Percentiles rank a stretch among this genome's conserved stretches.
These are phyloP conservation scores for Bolboschoenus planiculmis DNA, from an alignment of 176 grass and related monocot species.

Conservation along the genomic window DNA sequence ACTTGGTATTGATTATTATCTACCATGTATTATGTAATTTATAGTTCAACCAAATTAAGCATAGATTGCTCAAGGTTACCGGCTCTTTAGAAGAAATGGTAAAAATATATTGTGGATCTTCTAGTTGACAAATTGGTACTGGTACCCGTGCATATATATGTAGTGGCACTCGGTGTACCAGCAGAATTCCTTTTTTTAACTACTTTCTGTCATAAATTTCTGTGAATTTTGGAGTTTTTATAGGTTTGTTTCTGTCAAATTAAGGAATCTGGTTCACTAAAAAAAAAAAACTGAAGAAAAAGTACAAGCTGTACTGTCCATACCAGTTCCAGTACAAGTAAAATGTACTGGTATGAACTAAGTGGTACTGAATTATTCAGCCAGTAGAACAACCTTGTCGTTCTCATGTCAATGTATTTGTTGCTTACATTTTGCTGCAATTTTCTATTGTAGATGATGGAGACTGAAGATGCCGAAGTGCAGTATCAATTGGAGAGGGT, in stretches of 20 bases:
- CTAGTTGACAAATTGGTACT: not conserved
- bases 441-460: constrained; percentile 1
- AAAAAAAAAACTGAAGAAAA: too few species aligned
- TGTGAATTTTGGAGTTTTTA: not conserved
- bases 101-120: not conserved
- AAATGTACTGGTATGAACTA: not conserved
- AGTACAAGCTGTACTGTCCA: not conserved
- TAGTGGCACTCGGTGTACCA: not conserved
- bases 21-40: not conserved
- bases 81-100: not conserved
- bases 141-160: not conserved
- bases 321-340: not conserved
- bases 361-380: not conserved
- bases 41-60: not conserved
- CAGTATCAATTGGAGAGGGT: constrained; percentile 26
- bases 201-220: not conserved
- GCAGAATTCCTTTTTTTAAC: not conserved
- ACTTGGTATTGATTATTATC: not conserved
- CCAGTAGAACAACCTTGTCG: not conserved
- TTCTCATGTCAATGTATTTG: not conserved
- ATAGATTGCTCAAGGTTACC: not conserved
- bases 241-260: not conserved
- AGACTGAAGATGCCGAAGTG: constrained; percentile 1
- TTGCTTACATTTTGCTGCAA: not conserved
- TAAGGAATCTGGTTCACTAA: not conserved